Evolutionary conservation across 345 rosid genomes (phyloP).

Genomic region (Dimocarpus longan): DNA sequence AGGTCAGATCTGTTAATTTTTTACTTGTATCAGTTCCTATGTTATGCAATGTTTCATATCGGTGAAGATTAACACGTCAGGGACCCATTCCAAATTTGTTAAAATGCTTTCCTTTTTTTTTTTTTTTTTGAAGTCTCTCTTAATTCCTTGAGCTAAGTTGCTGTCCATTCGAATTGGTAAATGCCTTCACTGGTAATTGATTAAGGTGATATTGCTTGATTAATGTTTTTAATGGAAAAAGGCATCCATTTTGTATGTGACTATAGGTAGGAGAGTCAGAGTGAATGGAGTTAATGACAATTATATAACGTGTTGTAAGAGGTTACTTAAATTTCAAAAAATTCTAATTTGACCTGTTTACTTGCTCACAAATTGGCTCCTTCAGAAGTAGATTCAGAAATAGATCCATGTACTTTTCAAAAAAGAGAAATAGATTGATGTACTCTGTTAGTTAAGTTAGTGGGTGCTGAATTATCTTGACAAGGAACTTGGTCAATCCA

Average conservation of each 20-base stretch:
- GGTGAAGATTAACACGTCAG: neutral
- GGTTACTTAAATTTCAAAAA: neutral
- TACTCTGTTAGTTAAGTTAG: neutral
- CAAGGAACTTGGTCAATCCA: neutral
- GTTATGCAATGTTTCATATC: neutral
- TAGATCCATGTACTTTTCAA: neutral
- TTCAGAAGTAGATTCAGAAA: neutral
- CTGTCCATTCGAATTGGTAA: neutral
- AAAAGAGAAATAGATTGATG: neutral
- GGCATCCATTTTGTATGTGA: neutral
- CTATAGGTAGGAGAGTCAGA: neutral
- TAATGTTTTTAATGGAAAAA: neutral
- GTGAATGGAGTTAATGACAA: neutral
- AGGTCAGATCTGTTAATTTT: neutral
- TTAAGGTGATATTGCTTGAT: neutral
- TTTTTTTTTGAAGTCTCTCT: neutral
- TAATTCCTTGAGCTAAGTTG: conserved; percentile 1
- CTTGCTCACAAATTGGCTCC: neutral
- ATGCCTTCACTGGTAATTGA: neutral
- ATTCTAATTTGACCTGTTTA: neutral
- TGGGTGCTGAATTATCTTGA: neutral
- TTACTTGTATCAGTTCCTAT: neutral
- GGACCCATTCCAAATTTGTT: neutral
- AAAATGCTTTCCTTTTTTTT: neutral
- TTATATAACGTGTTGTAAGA: neutral